These are phyloP conservation scores for Paramyrothecium sp. DNA, from an alignment of 2,329 filamentous ascomycete genomes.

Conservation along the genomic window DNA sequence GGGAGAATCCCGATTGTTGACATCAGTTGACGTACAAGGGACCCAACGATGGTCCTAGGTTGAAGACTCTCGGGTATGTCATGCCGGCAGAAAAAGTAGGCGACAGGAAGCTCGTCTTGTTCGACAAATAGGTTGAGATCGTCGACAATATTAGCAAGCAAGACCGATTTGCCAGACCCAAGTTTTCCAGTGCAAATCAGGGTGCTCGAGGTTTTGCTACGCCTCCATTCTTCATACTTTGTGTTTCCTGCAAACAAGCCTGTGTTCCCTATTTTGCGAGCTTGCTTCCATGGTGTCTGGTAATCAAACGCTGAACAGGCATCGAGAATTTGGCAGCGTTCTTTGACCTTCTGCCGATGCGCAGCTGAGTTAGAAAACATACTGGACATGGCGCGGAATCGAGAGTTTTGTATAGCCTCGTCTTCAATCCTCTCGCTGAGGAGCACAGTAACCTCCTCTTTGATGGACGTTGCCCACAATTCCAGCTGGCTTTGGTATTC, in stretches of 20 bases:
- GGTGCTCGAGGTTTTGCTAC: no score
- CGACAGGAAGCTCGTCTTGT: constrained; percentile 5
- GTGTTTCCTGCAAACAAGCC: no score
- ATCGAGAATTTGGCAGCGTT: constrained; percentile 27
- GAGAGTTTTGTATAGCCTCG: constrained; percentile 16
- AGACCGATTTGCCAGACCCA: no score
- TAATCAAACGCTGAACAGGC: constrained; percentile 40
- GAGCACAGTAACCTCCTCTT: constrained; percentile 23
- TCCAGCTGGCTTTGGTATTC: constrained; percentile 30
- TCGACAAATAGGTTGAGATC: constrained; percentile 1
- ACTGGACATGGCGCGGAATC: constrained; percentile 12
- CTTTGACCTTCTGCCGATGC: constrained; percentile 4
- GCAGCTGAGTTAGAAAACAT: neutral
- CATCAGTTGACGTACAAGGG: constrained; percentile 33
- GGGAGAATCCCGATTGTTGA: neutral
- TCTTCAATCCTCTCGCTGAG: constrained; percentile 17
- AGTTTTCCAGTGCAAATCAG: no score
- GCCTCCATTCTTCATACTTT: no score
- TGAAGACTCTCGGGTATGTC: constrained; percentile 26
- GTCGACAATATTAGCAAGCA: no score
- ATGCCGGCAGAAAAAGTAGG: constrained; percentile 32
- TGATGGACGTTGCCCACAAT: constrained; percentile 31
- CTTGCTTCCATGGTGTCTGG: constrained; percentile 37
- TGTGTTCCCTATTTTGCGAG: constrained; percentile 32
- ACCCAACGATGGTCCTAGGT: constrained; percentile 27